These are phyloP conservation scores for Phytopythium chamaehyphon DNA, from an alignment of 352 stramenopile genomes.

Conservation along the genomic window DNA sequence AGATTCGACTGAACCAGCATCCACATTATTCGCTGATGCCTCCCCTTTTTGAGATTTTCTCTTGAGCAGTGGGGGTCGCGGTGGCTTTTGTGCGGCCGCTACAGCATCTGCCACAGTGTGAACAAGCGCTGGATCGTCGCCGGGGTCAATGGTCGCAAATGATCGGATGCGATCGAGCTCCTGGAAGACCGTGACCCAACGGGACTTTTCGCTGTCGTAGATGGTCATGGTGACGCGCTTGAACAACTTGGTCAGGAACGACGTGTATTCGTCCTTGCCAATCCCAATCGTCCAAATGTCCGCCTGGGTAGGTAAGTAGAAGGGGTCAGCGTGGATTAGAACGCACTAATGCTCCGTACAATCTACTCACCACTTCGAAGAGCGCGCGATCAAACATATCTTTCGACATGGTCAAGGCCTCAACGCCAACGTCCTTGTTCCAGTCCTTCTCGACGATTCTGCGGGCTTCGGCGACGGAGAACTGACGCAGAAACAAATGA, in stretches of 20 bases:
- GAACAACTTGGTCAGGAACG: conserved; percentile 75
- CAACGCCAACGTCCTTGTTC: conserved; percentile 43
- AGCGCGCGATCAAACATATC: conserved; percentile 53
- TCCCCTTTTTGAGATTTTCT: conserved; percentile 9
- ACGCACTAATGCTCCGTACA: not conserved
- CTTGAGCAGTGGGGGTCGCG: conserved; percentile 9
- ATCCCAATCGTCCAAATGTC: conserved; percentile 80
- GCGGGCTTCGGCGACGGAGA: conserved; percentile 62
- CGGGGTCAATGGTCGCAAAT: conserved; percentile 15
- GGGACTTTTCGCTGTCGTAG: conserved; percentile 54
- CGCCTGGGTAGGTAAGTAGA: conserved; percentile 18
- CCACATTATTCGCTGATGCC: not conserved
- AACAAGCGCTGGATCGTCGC: not conserved
- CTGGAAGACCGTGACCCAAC: conserved; percentile 70
- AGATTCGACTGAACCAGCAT: not conserved
- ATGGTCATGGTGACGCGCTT: conserved; percentile 74
- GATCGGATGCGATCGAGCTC: conserved; percentile 71
- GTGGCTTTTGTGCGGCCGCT: not conserved
- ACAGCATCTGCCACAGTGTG: no score
- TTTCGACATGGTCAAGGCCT: conserved; percentile 46
- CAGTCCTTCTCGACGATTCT: conserved; percentile 81
- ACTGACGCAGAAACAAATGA: conserved; percentile 11
- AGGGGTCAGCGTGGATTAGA: not conserved
- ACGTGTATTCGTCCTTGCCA: conserved; percentile 49
- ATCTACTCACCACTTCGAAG: conserved; percentile 60